phyloP scores from a whole-genome alignment of 2,329 filamentous ascomycete species.

The Knufia petricola region DNA sequence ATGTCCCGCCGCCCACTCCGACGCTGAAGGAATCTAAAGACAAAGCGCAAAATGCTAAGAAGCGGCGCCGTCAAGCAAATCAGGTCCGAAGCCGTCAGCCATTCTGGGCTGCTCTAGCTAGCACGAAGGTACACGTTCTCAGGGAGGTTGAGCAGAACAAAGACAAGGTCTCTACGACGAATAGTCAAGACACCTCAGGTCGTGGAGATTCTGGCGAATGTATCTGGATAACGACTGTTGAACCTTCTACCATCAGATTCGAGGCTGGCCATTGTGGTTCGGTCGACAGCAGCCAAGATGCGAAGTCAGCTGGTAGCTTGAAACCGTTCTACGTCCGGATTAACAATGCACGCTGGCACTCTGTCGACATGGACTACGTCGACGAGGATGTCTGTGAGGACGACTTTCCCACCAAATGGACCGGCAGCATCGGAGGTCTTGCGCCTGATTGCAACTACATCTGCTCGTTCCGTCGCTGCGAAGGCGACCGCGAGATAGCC shows the following conservation, averaged over 20 bases:
- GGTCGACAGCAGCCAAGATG: constrained; percentile 24
- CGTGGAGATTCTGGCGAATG: constrained; percentile 33
- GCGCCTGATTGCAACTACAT: constrained; percentile 55
- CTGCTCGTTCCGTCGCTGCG: constrained; percentile 51
- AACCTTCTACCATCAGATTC: constrained; percentile 39
- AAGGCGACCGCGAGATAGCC: constrained; percentile 49
- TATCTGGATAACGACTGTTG: constrained; percentile 39
- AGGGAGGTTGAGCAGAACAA: constrained; percentile 79
- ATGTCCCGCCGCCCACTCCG: constrained; percentile 43
- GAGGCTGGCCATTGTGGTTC: constrained; percentile 29
- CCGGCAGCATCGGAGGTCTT: constrained; percentile 55
- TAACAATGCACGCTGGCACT: constrained; percentile 57
- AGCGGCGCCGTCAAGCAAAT: constrained; percentile 81
- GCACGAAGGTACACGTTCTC: constrained; percentile 91
- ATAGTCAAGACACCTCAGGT: constrained; percentile 15
- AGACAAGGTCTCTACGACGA: constrained; percentile 22
- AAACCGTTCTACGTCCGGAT: constrained; percentile 58
- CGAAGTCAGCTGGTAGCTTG: constrained; percentile 21
- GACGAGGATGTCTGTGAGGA: constrained; percentile 36
- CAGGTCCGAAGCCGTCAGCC: constrained; percentile 85
- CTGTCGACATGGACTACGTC: constrained; percentile 44
- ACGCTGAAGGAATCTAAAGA: constrained; percentile 45
- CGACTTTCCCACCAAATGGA: constrained; percentile 41
- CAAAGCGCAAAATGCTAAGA: constrained; percentile 58
- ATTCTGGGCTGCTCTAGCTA: constrained; percentile 82